A percentile compares a stretch with the other conserved stretches of the same genome.
These are phyloP conservation scores for Eucalyptus curtisii DNA, from an alignment of 345 rosid genomes.

Conservation along the genomic window DNA sequence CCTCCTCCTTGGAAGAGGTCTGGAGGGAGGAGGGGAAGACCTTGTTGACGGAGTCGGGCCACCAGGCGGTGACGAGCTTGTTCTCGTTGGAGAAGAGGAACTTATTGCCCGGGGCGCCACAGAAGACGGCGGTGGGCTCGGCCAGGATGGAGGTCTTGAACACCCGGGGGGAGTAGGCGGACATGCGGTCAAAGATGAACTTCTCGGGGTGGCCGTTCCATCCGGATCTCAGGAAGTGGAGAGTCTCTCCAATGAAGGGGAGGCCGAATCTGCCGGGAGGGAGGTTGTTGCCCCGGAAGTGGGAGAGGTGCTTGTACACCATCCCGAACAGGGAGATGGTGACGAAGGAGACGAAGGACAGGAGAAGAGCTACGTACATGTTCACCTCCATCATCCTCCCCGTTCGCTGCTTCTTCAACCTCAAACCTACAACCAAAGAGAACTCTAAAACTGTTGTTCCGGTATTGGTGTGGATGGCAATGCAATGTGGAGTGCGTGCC, in stretches of 20 bases:
- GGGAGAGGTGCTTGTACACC: slow-evolving; percentile 14
- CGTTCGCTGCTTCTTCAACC: neutral
- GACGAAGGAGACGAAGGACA: slow-evolving; percentile 3
- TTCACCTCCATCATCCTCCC: neutral
- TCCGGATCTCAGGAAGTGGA: slow-evolving; percentile 14
- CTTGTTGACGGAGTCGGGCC: slow-evolving; percentile 26
- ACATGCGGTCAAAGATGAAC: slow-evolving; percentile 7
- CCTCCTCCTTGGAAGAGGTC: slow-evolving; percentile 17
- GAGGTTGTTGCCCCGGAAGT: slow-evolving; percentile 4
- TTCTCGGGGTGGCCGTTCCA: slow-evolving; percentile 23
- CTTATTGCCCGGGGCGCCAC: slow-evolving; percentile 11
- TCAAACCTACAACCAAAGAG: neutral
- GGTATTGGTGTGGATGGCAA: neutral
- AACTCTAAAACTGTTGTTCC: neutral
- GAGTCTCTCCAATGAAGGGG: slow-evolving; percentile 17
- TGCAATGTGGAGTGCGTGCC: neutral
- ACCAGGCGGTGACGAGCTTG: slow-evolving; percentile 21
- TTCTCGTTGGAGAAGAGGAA: slow-evolving; percentile 29
- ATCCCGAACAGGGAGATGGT: neutral
- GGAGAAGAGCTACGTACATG: neutral
- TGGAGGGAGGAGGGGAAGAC: slow-evolving; percentile 15
- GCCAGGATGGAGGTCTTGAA: slow-evolving; percentile 18
- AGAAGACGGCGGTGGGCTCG: slow-evolving; percentile 9
- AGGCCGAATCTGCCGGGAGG: slow-evolving; percentile 18
- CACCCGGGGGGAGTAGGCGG: slow-evolving; percentile 3